These are phyloP conservation scores for Porcisia deanei DNA, from an alignment of 208 protist genomes.

Conservation along the genomic window DNA sequence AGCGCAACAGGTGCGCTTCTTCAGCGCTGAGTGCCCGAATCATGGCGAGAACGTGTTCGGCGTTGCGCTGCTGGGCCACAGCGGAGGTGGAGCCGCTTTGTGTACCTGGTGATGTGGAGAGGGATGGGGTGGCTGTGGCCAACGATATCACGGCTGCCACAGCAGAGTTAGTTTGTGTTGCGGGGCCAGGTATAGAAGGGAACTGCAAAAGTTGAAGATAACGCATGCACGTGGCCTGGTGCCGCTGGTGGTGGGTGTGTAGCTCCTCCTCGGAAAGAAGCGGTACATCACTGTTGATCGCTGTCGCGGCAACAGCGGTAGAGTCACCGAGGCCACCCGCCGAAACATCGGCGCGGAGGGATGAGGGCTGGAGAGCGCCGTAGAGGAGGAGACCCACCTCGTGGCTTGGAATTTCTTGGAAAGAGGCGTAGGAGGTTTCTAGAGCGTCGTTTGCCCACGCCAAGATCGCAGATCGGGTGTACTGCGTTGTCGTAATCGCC, in stretches of 20 bases:
- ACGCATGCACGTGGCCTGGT: conserved; percentile 17
- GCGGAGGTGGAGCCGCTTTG: not conserved
- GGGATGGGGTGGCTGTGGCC: not conserved
- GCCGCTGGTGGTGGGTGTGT: not conserved
- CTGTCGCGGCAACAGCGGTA: not conserved
- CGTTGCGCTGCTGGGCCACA: conserved; percentile 50
- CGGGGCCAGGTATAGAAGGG: conserved; percentile 14
- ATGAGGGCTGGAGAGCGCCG: conserved; percentile 39
- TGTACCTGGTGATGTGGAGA: not conserved
- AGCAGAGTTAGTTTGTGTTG: not conserved
- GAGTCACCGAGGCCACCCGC: not conserved
- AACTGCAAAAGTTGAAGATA: conserved; percentile 42
- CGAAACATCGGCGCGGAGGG: not conserved
- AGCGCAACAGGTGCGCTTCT: conserved; percentile 19
- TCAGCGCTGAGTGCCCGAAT: conserved; percentile 46
- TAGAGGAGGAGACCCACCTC: conserved; percentile 75
- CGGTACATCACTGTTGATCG: not conserved
- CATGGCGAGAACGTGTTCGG: conserved; percentile 56
- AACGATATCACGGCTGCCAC: not conserved
- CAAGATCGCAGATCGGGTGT: conserved; percentile 58
- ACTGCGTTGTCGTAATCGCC: conserved; percentile 1
- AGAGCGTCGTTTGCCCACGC: conserved; percentile 65
- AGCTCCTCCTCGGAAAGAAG: conserved; percentile 8
- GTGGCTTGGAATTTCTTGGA: conserved; percentile 58
- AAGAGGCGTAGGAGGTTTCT: conserved; percentile 31